Conservation (phyloP, 306 rosid species). For the Cucumis hystrix region DNA sequence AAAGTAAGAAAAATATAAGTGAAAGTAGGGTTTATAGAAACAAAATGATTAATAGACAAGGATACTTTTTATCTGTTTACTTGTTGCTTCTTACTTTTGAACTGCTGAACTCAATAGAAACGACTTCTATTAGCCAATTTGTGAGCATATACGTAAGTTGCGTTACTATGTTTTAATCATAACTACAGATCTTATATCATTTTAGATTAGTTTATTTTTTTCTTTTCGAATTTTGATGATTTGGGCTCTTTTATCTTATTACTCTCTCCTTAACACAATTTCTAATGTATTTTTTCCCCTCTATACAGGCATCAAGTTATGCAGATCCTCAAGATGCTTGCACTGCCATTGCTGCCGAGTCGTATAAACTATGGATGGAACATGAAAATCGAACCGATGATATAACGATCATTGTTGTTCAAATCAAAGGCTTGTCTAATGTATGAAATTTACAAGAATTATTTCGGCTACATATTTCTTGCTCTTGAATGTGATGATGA, state of each 20-base stretch:
- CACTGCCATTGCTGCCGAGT: conserved; percentile 87
- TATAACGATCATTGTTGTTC: conserved; percentile 80
- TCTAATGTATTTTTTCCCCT: neutral
- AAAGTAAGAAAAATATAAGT: too few species aligned
- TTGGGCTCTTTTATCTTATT: neutral
- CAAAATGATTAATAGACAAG: too few species aligned
- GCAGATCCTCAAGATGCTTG: conserved; percentile 96
- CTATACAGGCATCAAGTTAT: conserved; percentile 63
- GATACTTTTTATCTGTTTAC: neutral
- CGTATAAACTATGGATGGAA: conserved; percentile 83
- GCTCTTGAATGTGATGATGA: neutral
- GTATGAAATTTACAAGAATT: conserved; percentile 28
- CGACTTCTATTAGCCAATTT: neutral
- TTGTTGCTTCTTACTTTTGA: neutral
- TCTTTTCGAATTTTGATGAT: neutral
- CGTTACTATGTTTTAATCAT: neutral
- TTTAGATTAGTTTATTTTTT: neutral
- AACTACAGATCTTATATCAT: neutral
- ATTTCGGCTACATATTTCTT: neutral
- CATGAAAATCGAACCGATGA: conserved; percentile 90
- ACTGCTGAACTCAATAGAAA: neutral
- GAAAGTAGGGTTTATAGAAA: too few species aligned
- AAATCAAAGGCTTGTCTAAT: conserved; percentile 74
- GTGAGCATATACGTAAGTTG: neutral
- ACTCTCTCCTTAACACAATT: neutral